Conservation (phyloP, 768 basidiomycete species). For the Pisolithus orientalis region DNA sequence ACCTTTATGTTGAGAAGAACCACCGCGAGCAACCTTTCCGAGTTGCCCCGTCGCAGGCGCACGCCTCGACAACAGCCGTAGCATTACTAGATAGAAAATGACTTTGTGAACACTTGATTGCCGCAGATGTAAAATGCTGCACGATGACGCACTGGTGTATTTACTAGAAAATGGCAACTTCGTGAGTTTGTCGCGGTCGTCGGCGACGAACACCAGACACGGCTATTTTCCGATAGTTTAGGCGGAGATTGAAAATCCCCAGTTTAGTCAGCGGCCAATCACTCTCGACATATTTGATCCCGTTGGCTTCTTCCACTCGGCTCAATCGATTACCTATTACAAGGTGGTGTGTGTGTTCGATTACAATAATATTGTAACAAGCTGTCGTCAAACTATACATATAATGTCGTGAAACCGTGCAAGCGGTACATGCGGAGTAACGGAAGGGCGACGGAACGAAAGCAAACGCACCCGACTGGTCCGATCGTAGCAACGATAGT, state of each 20-base stretch:
- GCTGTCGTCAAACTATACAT: background rate
- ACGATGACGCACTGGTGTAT: slow-evolving; percentile 1
- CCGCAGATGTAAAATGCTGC: background rate
- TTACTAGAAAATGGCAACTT: slow-evolving; percentile 12
- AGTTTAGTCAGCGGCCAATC: slow-evolving; percentile 10
- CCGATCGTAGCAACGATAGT: background rate
- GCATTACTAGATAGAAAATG: slow-evolving; percentile 37
- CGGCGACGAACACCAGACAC: slow-evolving; percentile 28
- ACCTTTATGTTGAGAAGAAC: slow-evolving; percentile 31
- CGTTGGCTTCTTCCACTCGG: background rate
- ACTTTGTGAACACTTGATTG: background rate
- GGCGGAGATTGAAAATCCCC: slow-evolving; percentile 13
- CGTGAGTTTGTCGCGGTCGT: slow-evolving; percentile 37
- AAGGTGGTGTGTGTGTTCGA: background rate
- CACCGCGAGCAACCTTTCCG: slow-evolving; percentile 50
- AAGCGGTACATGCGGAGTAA: background rate
- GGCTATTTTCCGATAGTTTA: slow-evolving; percentile 8
- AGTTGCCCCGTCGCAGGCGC: slow-evolving; percentile 59
- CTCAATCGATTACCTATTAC: background rate
- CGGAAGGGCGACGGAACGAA: background rate
- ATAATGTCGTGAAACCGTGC: too few species aligned
- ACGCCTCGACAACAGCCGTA: slow-evolving; percentile 59
- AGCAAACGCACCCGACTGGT: background rate
- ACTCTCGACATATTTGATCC: background rate
- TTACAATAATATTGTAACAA: background rate